phyloP scores from a whole-genome alignment of 176 grass and related monocot genomes.

The Oropetium thomaeum region DNA sequence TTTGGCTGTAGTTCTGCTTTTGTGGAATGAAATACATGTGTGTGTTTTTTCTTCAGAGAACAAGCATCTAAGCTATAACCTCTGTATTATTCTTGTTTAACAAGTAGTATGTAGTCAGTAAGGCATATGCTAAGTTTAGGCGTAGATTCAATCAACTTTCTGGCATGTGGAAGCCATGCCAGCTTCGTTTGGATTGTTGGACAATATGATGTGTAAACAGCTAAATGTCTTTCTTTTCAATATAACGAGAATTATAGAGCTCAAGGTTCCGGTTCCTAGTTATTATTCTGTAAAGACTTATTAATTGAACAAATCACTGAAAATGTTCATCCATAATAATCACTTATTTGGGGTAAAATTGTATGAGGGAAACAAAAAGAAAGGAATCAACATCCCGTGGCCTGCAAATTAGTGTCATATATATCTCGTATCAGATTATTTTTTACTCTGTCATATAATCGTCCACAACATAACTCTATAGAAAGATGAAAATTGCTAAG shows the following conservation, averaged over 20 bases:
- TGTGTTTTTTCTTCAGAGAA: neutral
- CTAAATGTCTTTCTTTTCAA: neutral
- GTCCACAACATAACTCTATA: too few species aligned
- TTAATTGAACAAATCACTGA: too few species aligned
- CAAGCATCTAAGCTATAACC: neutral
- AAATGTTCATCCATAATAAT: too few species aligned
- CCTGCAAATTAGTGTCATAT: too few species aligned
- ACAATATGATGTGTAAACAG: neutral
- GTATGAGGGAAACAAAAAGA: too few species aligned
- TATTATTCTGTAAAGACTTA: too few species aligned
- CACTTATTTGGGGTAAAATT: too few species aligned
- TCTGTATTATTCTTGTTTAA: neutral
- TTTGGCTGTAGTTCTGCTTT: conserved; percentile 46
- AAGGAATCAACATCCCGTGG: too few species aligned
- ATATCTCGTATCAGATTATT: too few species aligned
- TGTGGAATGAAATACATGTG: conserved; percentile 34
- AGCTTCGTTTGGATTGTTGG: neutral
- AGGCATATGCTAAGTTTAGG: neutral
- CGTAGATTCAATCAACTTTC: neutral
- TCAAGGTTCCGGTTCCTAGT: neutral
- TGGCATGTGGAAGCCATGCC: neutral
- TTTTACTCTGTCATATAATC: too few species aligned
- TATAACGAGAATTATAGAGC: neutral
- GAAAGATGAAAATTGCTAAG: too few species aligned
- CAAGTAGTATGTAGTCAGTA: neutral